A percentile compares a stretch with the other conserved stretches of the same genome.
Conservation (phyloP, 208 protist species). For the Leishmania martiniquensis region DNA sequence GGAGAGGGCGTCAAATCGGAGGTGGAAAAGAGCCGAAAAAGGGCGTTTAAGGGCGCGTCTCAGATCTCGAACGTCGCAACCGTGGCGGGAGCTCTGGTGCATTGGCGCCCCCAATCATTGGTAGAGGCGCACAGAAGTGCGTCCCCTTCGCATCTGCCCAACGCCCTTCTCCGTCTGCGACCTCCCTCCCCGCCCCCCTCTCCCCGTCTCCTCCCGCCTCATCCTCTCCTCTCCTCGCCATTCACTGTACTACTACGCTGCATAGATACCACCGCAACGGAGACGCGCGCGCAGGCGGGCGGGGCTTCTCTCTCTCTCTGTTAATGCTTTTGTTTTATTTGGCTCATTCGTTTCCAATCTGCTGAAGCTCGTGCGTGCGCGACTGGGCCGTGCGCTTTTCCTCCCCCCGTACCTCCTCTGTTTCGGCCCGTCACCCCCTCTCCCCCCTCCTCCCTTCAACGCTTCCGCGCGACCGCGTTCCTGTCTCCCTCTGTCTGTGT, state of each 20-base stretch:
- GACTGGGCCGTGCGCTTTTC: not conserved
- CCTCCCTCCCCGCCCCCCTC: not conserved
- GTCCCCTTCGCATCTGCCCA: not conserved
- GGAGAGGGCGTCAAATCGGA: not conserved
- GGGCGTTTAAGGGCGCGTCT: not conserved
- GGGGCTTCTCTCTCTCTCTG: not conserved
- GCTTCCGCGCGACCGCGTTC: not conserved
- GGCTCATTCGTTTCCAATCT: not conserved
- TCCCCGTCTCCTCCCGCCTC: not conserved
- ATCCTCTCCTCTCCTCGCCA: not conserved
- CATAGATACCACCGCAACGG: constrained; percentile 2
- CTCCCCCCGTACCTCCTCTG: not conserved
- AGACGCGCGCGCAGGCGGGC: too few relatives aligned
- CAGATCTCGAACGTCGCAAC: not conserved
- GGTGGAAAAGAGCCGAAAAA: not conserved
- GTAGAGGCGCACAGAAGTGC: not conserved
- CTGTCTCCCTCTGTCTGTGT: not conserved
- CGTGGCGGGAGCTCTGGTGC: not conserved
- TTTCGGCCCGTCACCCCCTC: not conserved
- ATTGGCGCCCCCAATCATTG: not conserved
- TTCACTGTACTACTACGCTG: not conserved
- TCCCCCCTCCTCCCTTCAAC: too few relatives aligned
- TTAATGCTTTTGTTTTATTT: not conserved
- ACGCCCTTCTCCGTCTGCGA: not conserved
- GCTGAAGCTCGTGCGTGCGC: not conserved